A percentile compares a stretch with the other conserved stretches of the same genome.
Evolutionary conservation across 129 eudicot genomes (phyloP).

Genomic region (Flaveria ramosissima): DNA sequence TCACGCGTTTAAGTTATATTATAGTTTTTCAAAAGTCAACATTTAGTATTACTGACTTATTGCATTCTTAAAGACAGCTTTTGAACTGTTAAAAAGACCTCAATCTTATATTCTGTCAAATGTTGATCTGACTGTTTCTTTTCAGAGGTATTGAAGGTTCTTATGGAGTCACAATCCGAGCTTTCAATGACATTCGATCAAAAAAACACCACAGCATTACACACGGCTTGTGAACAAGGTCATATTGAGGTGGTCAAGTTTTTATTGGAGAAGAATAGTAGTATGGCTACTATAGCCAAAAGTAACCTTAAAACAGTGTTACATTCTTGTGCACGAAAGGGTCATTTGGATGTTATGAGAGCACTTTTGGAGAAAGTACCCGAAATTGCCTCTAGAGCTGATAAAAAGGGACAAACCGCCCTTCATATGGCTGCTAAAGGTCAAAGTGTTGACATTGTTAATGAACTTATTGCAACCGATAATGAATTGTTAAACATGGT

Average conservation of each 20-base stretch:
- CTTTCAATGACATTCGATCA: slow-evolving; percentile 68
- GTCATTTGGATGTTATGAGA: slow-evolving; percentile 68
- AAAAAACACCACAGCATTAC: slow-evolving; percentile 71
- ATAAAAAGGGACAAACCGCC: slow-evolving; percentile 88
- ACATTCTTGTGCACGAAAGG: slow-evolving; percentile 82
- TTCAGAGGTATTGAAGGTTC: slow-evolving; percentile 63
- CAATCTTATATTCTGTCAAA: neutral
- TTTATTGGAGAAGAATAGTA: slow-evolving; percentile 58
- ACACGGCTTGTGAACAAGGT: slow-evolving; percentile 73
- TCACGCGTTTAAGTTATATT: too few species aligned
- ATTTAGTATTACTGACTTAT: neutral
- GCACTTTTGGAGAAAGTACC: slow-evolving; percentile 59
- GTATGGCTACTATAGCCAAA: slow-evolving; percentile 50
- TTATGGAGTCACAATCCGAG: slow-evolving; percentile 63
- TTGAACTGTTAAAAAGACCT: neutral
- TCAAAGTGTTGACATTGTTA: slow-evolving; percentile 54
- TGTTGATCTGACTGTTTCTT: slow-evolving; percentile 17
- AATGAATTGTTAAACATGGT: slow-evolving; percentile 46
- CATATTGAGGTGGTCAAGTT: slow-evolving; percentile 68
- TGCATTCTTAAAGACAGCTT: neutral
- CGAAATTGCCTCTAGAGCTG: slow-evolving; percentile 51
- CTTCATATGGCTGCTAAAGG: slow-evolving; percentile 93
- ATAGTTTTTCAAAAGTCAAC: neutral
- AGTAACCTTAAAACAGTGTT: slow-evolving; percentile 69
- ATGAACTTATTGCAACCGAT: slow-evolving; percentile 51